phyloP scores from a whole-genome alignment of 805 yeast species.

The Limtongozyma cylindracea region DNA sequence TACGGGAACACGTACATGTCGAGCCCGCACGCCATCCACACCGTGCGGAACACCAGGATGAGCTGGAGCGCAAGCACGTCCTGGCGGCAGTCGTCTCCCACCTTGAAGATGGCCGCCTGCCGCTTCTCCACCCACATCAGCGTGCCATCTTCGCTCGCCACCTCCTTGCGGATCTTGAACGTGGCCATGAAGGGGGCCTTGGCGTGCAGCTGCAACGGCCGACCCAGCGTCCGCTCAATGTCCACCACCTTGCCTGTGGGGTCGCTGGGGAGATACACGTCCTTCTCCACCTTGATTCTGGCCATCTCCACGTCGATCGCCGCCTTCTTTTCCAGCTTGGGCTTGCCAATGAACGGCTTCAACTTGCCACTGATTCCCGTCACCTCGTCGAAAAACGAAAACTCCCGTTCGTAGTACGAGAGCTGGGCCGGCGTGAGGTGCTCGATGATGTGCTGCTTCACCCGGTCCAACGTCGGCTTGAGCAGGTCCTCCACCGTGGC shows the following conservation, averaged over 20 bases:
- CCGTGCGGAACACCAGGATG: conserved; percentile 73
- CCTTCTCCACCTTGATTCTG: conserved; percentile 41
- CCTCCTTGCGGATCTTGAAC: conserved; percentile 50
- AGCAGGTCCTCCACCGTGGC: conserved; percentile 53
- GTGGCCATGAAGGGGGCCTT: conserved; percentile 98
- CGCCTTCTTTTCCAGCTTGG: conserved; percentile 87
- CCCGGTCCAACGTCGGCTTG: conserved; percentile 62
- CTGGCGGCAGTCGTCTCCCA: conserved; percentile 97
- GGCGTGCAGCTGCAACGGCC: conserved; percentile 92
- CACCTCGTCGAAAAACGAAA: conserved; percentile 72
- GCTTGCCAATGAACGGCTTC: conserved; percentile 80
- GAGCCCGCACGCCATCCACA: conserved; percentile 72
- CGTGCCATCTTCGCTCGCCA: conserved; percentile 14
- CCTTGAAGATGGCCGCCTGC: conserved; percentile 95
- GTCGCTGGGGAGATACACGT: conserved; percentile 84
- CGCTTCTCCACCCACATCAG: conserved; percentile 25
- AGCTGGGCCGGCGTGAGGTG: conserved; percentile 36
- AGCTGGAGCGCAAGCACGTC: conserved; percentile 86
- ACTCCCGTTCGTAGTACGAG: conserved; percentile 57
- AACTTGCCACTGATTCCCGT: conserved; percentile 86
- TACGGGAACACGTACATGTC: conserved; percentile 85
- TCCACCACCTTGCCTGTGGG: conserved; percentile 92
- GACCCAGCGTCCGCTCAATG: conserved; percentile 78
- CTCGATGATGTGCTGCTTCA: conserved; percentile 35
- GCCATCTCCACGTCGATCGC: conserved; percentile 95